Conservation (phyloP, 1,139 yeast genomes). For the Suhomyces wounanorum region DNA sequence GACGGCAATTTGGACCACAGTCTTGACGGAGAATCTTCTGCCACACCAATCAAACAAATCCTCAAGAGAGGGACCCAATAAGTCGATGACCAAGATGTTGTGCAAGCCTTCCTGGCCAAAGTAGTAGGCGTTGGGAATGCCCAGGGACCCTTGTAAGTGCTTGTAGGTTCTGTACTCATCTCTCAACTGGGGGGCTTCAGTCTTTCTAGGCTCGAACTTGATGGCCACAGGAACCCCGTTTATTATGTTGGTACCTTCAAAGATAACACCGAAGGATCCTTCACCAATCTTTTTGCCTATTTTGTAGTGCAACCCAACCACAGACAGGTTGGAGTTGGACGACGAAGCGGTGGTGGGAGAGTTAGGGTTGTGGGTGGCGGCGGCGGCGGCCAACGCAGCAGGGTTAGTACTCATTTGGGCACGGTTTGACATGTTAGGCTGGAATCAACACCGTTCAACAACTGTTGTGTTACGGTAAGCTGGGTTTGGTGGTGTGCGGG, state of each 20-base stretch:
- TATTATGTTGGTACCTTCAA: constrained; percentile 88
- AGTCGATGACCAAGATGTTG: constrained; percentile 87
- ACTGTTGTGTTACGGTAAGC: neutral
- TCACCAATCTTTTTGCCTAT: constrained; percentile 97
- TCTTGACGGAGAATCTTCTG: constrained; percentile 80
- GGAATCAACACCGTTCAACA: neutral
- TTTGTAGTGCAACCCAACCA: constrained; percentile 78
- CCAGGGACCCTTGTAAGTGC: constrained; percentile 74
- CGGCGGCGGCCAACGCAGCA: constrained; percentile 45
- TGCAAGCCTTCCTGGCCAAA: constrained; percentile 98
- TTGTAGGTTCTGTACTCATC: constrained; percentile 95
- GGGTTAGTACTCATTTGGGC: constrained; percentile 32
- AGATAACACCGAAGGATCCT: constrained; percentile 96
- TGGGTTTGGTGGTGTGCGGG: constrained; percentile 1
- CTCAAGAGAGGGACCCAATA: constrained; percentile 92
- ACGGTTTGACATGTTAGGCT: constrained; percentile 24
- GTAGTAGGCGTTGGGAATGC: constrained; percentile 93
- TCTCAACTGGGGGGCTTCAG: constrained; percentile 96
- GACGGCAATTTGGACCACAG: constrained; percentile 86
- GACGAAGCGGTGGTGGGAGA: constrained; percentile 21
- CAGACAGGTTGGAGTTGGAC: constrained; percentile 26
- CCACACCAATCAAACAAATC: constrained; percentile 99
- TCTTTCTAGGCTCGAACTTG: constrained; percentile 82
- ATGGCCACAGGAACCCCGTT: constrained; percentile 77
- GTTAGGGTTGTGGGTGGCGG: constrained; percentile 32